Base-by-base conservation (phyloP, 2,329 filamentous ascomycete species). In the Colletotrichum sojae region DNA sequence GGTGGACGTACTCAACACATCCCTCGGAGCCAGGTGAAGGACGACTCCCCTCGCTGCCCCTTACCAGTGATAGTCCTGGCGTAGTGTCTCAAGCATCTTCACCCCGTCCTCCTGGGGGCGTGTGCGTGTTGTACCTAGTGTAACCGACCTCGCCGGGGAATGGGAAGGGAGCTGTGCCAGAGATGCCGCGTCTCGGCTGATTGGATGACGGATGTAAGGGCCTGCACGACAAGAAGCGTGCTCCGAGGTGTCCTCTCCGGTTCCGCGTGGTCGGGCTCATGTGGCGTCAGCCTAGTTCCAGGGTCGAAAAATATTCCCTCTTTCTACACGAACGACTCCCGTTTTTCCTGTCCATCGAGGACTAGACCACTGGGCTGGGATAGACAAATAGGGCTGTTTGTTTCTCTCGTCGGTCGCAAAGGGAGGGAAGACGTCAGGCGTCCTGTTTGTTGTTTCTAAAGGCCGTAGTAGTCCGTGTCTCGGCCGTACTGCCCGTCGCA, bases 181-280 rank as follows among this genome's bases (percentile, higher is more conserved):
- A 27, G 53, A 45, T 40, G n/a, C 40, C 55, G 12, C 40, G 20
- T 15, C 43, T 9, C 13, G 55, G 13, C 12, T 61, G 51, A 56
- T 66, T 61, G 66, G 66, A 51, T n/a, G 25, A 18, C 6, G 20
- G 9, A 66, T 45, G 62, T 39, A 69, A 69, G 66, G 66, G 55
- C 55, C 39, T 55, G 51, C 40, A 46, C 10, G 63, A 48, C 43
- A 36, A 36, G 55, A 40, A 27, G 20, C 16, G 48, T 53, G 31
- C 27, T 27, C 18, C 15, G 53, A 46, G 56, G 36, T 46, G 49
- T 56, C 16, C 22, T 39, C 66, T 61, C 66, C 62, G 62, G 66
- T 61, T 55, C 66, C 66, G 66, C 66, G 55, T 66, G 55, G 63
- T 69, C 49, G 66, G 55, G 62, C 45, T 66, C 62, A 20, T 45